These are phyloP conservation scores for Neoascochyta sp. DNA, from an alignment of 2,329 filamentous ascomycete species.

Conservation along the genomic window DNA sequence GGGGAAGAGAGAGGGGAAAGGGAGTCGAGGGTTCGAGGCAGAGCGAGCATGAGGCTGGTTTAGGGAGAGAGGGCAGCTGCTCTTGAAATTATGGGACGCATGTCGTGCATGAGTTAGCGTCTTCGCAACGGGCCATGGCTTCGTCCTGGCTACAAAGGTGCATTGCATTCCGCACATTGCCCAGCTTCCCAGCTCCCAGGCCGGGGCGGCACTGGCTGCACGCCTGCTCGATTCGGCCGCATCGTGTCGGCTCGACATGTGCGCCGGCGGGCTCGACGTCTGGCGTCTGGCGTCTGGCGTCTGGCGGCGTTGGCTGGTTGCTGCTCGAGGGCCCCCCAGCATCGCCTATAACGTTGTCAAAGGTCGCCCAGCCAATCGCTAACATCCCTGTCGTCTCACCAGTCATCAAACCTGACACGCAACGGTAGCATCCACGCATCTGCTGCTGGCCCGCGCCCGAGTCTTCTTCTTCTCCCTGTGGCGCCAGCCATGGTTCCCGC, in stretches of 20 bases:
- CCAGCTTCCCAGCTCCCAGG: constrained; percentile 3
- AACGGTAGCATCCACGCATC: constrained; percentile 9
- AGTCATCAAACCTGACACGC: constrained; percentile 11
- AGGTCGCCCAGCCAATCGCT: constrained; percentile 13
- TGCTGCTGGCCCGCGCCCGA: constrained; percentile 9
- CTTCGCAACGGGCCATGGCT: constrained; percentile 6
- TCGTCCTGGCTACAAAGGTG: too few species aligned
- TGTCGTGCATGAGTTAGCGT: constrained; percentile 10
- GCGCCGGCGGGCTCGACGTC: too few species aligned
- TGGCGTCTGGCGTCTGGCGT: too few species aligned
- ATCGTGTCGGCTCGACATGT: too few species aligned
- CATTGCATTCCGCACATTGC: constrained; percentile 9
- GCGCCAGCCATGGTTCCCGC: constrained; percentile 7
- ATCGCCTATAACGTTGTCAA: too few species aligned
- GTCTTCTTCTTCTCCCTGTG: too few species aligned
- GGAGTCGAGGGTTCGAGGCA: too few species aligned
- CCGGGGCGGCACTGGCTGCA: too few species aligned
- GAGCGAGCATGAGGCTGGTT: constrained; percentile 26
- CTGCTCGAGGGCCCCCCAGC: too few species aligned
- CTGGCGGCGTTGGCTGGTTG: too few species aligned
- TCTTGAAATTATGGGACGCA: constrained; percentile 13
- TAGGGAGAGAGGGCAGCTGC: constrained; percentile 15
- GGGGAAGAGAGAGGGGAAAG: constrained; percentile 17
- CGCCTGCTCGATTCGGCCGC: constrained; percentile 5
- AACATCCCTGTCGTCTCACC: constrained; percentile 11